Percentiles rank a stretch among this genome's conserved stretches.
These are phyloP conservation scores for Penicillium taxi DNA, from an alignment of 495 filamentous ascomycete species.

Conservation along the genomic window DNA sequence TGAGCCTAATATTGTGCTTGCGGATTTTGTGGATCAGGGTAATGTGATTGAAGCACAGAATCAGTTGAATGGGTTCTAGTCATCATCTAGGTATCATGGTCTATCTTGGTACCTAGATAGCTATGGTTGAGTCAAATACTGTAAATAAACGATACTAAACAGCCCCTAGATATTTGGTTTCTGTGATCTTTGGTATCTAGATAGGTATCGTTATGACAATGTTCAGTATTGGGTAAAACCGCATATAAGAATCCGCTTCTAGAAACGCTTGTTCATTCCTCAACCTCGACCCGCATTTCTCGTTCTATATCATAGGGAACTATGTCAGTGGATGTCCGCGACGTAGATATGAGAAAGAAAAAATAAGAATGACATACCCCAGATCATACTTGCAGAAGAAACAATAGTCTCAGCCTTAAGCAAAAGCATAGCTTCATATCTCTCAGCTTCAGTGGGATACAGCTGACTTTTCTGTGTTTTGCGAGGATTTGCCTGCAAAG, in stretches of 20 bases:
- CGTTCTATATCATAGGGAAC: constrained; percentile 29
- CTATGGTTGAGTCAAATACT: too few relatives aligned
- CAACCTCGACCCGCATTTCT: constrained; percentile 38
- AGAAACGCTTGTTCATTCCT: too few relatives aligned
- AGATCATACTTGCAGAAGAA: constrained; percentile 61
- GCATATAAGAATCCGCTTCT: too few relatives aligned
- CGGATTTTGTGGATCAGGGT: constrained; percentile 62
- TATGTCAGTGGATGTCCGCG: too few relatives aligned
- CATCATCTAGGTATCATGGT: neutral
- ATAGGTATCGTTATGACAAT: neutral
- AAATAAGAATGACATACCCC: constrained; percentile 43
- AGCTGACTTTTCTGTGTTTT: constrained; percentile 53
- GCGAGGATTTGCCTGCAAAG: constrained; percentile 32
- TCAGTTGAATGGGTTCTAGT: constrained; percentile 48
- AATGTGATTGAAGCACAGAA: constrained; percentile 50
- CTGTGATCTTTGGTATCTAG: neutral
- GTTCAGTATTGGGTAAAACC: too few relatives aligned
- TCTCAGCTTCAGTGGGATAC: constrained; percentile 51
- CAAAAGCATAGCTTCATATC: constrained; percentile 55
- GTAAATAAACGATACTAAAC: too few relatives aligned
- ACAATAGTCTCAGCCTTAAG: constrained; percentile 63
- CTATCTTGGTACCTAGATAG: neutral
- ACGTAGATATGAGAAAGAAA: constrained; percentile 1
- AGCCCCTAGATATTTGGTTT: too few relatives aligned
- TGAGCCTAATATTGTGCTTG: constrained; percentile 52